phyloP scores from a whole-genome alignment of 192 early-diverging fungal genomes.

The Coemansia aciculifera region DNA sequence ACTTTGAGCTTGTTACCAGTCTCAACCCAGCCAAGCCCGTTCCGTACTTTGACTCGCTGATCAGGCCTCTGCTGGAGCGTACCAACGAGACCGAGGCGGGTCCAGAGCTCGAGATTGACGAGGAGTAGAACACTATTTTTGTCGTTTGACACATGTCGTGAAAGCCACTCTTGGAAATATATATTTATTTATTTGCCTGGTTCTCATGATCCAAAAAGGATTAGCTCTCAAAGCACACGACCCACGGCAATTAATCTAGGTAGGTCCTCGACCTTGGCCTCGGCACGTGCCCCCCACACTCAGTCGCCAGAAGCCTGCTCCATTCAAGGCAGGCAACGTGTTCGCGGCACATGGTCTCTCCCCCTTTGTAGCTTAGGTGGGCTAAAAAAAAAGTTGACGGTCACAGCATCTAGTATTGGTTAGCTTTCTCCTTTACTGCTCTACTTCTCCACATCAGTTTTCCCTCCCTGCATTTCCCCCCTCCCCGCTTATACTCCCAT shows the following conservation, averaged over 20 bases:
- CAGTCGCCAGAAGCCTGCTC: too few relatives aligned
- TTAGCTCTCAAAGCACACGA: background rate
- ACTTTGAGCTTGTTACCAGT: slow-evolving; percentile 80
- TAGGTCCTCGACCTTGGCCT: background rate
- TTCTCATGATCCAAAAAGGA: too few relatives aligned
- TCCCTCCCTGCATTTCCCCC: background rate
- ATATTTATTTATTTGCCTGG: too few relatives aligned
- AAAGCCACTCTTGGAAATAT: too few relatives aligned
- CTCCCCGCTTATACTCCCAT: background rate
- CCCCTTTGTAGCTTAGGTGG: background rate
- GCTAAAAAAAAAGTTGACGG: background rate
- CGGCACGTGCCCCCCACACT: background rate
- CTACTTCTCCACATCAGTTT: background rate
- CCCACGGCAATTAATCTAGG: background rate
- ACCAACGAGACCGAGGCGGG: slow-evolving; percentile 55
- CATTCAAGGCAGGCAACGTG: background rate
- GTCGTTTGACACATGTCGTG: background rate
- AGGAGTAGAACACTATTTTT: slow-evolving; percentile 36
- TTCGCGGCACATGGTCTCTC: background rate
- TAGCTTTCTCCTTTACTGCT: background rate
- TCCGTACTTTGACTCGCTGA: slow-evolving; percentile 77
- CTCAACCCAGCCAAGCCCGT: slow-evolving; percentile 72
- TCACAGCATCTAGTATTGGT: background rate
- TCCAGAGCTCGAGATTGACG: slow-evolving; percentile 69
- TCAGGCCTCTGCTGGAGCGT: slow-evolving; percentile 75